Percentiles rank a stretch among this genome's conserved stretches.
These are phyloP conservation scores for Diphasiastrum complanatum DNA, from an alignment of 83 land plant species.

Conservation along the genomic window DNA sequence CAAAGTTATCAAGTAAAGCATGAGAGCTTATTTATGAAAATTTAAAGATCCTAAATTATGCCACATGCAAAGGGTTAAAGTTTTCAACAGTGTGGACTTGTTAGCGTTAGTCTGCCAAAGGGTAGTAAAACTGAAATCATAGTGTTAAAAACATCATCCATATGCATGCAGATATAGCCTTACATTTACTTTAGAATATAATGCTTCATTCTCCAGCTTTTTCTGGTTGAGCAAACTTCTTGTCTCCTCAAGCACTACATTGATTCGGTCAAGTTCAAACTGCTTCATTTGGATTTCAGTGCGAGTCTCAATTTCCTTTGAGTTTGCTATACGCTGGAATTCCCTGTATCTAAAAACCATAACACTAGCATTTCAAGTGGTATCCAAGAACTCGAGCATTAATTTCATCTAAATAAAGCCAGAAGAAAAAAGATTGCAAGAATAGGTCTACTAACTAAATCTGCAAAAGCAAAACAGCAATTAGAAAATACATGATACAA, in stretches of 20 bases:
- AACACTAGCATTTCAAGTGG: neutral
- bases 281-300: constrained; percentile 9
- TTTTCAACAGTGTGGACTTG: no score
- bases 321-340: constrained; percentile 13
- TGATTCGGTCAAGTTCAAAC: constrained; percentile 22
- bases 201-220: constrained; percentile 27
- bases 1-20: no score
- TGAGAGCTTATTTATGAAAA: no score
- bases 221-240: constrained; percentile 15
- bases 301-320: constrained; percentile 16
- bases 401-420: neutral
- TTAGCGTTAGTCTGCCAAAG: no score
- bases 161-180: neutral
- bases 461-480: no score
- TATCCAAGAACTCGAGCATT: neutral
- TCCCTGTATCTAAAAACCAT: constrained; percentile 19
- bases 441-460: no score
- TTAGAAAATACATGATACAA: no score
- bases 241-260: constrained; percentile 21
- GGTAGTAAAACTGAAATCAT: no score
- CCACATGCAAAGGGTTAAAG: no score
- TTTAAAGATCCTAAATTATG: no score
- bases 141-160: no score
- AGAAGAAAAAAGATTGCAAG: neutral
- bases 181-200: constrained; percentile 23